Base-by-base conservation (phyloP, 163 green algal species). In the Coccomyxa subellipsoidea region DNA sequence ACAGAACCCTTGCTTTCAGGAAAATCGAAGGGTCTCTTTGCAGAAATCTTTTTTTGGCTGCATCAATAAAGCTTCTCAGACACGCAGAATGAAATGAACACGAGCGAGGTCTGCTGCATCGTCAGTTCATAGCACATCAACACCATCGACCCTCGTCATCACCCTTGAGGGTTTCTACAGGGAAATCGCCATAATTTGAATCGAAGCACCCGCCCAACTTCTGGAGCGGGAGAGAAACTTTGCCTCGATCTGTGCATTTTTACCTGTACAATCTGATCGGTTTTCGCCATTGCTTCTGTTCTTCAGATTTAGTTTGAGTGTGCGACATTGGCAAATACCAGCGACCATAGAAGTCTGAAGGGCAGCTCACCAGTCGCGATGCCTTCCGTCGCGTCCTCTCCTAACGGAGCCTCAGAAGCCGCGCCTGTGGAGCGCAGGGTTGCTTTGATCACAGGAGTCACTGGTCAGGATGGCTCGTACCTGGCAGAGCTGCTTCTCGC, bases 361-460 rank as follows among this genome's bases (percentile, higher is more conserved):
- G 47, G 23, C 47, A 7, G 47, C 47, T 59, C 47, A 59, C 3
- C 15, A 12, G 15, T 59, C 47, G 15, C 47, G 47, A 59, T 59
- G 47, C 47, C 47, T 59, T 59, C 47, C 47, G 47, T 59, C 47
- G 47, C 47, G 21, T 59, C 47, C 3, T 59, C 47, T 7, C 4
- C 47, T 7, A 59, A 12, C 23, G 47, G 47, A 59, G 47, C 47
- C 47, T 27, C 23, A 59, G 47, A 59, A 18, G 47, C 47, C 23
- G 47, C 23, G 47, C 2, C 3, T 27, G 47, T 12, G 21, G 47
- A 59, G 36, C 59, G 79, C 35, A 95, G 93, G 79, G 72, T 82
- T 35, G 92, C 92, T n/a, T 83, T 95, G 32, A 90, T 95, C 69
- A 93, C 91, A 23, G 92, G 93, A 38, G 85, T 95, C 25, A 94